Evolutionary conservation across 345 rosid genomes (phyloP).

Genomic region (Salix exigua): DNA sequence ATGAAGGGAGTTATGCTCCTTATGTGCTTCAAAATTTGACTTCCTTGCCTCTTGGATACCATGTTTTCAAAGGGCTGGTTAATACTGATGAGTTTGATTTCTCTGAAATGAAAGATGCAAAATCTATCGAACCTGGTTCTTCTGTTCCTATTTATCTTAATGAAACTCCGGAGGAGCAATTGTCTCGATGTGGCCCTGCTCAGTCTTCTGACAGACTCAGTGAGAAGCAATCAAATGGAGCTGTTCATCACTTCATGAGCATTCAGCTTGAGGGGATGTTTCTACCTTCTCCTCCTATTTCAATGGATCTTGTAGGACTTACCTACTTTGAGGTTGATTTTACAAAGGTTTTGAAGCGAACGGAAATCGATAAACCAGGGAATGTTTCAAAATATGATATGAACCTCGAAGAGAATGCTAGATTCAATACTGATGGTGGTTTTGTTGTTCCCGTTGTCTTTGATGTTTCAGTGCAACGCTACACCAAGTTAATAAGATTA

Average conservation of each 20-base stretch:
- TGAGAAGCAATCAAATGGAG: conserved; percentile 59
- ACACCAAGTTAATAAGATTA: conserved; percentile 76
- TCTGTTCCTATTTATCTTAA: conserved; percentile 66
- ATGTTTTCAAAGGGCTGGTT: conserved; percentile 52
- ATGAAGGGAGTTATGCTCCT: conserved; percentile 72
- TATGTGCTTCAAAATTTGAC: conserved; percentile 85
- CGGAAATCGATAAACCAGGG: conserved; percentile 19
- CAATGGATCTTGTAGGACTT: conserved; percentile 89
- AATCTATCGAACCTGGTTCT: conserved; percentile 60
- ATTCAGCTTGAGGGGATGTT: conserved; percentile 79
- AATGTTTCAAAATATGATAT: conserved; percentile 26
- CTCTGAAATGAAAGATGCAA: conserved; percentile 44
- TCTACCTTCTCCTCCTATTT: conserved; percentile 66
- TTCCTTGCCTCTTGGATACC: conserved; percentile 66
- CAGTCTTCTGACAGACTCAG: conserved; percentile 53
- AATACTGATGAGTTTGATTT: conserved; percentile 38
- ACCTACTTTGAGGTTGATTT: conserved; percentile 85
- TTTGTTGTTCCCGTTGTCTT: conserved; percentile 81
- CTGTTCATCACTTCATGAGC: conserved; percentile 67
- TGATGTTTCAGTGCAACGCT: conserved; percentile 83
- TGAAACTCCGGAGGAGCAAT: conserved; percentile 59
- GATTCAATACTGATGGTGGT: conserved; percentile 37
- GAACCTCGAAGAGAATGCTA: conserved; percentile 38
- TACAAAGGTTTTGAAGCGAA: conserved; percentile 45
- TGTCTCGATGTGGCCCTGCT: conserved; percentile 44